Evolutionary conservation across 495 filamentous ascomycete species (phyloP), one percentile per base, ranked within the genome.

Genomic region (Neurospora discreta): DNA sequence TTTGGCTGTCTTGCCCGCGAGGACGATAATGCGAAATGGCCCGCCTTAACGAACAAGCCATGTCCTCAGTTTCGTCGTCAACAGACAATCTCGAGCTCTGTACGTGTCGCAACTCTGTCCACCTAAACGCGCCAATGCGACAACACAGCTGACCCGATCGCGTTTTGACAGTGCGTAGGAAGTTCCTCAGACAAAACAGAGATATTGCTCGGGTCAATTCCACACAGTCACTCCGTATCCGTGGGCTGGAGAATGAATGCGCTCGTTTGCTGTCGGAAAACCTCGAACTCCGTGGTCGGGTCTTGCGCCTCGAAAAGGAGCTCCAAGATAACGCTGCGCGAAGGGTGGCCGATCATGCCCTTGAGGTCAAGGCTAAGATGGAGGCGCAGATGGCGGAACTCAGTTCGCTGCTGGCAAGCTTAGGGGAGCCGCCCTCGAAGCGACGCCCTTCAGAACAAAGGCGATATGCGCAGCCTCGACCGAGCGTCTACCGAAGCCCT

Each of bases 191-290:
- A 46, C 95, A 99, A 79, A 99, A 99, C 80, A 90, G 93, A 71
- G 95, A 98, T 76, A 93, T 99, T 72, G 94, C 94, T 71, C 87
- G 91, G 77, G 89, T 89, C 73, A 98, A 99, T 82, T 96, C 96
- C 3, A 90, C 89, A 73, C 96, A 98, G 80, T 94, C 93, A 20
- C 84, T 95, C 41, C 92, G 92, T 73, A 98, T 99, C 74, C 92
- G 94, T 71, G 89, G 83, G 69, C 87, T 98, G 43, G 94, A 98
- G 79, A 89, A 89, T 70, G 94, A 99, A 81, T 89, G 89, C 41
- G 91, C 93, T 18, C 89, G 92, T 39, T 82, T 98, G 13, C 84
- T 97, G 71, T 88, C 90, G 20, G 96, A 99, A 74, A 98, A 98
- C 79, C 89, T 97, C 33, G 87, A 90, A 0, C 87, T 99, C 0